A percentile compares a stretch with the other conserved stretches of the same genome.
These are phyloP conservation scores for Cenchrus fungigraminus DNA, from an alignment of 176 grass and related monocot genomes.

Conservation along the genomic window DNA sequence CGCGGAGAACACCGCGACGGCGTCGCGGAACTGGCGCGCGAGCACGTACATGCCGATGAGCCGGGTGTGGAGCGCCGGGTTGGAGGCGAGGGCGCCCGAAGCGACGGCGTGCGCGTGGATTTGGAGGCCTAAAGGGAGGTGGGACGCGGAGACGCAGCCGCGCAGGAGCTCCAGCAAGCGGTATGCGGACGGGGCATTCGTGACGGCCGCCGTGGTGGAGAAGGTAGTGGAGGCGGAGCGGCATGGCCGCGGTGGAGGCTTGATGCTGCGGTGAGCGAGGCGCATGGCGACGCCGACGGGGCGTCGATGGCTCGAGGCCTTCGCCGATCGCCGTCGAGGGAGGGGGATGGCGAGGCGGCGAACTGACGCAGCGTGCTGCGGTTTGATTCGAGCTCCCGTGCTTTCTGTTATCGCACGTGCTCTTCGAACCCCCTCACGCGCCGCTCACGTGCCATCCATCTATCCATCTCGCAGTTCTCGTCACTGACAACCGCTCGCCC, in stretches of 20 bases:
- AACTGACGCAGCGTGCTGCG: background rate
- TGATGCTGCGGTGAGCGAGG: background rate
- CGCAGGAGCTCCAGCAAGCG: slow-evolving; percentile 56
- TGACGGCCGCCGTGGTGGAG: background rate
- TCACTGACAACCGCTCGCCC: slow-evolving; percentile 36
- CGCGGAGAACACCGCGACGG: slow-evolving; percentile 63
- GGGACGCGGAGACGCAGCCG: slow-evolving; percentile 48
- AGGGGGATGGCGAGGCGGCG: background rate
- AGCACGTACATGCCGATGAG: slow-evolving; percentile 80
- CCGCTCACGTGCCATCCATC: slow-evolving; percentile 50
- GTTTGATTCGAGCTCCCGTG: background rate
- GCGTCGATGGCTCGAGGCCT: background rate
- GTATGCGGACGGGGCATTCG: background rate
- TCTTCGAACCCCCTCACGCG: slow-evolving; percentile 1
- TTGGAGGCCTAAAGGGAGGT: slow-evolving; percentile 62
- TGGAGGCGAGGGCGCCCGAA: slow-evolving; percentile 29
- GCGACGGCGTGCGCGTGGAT: slow-evolving; percentile 67
- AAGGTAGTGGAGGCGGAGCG: background rate
- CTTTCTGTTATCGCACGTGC: background rate
- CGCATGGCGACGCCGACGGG: slow-evolving; percentile 35
- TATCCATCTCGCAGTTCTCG: slow-evolving; percentile 34
- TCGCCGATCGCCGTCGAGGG: background rate
- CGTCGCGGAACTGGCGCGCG: slow-evolving; percentile 65
- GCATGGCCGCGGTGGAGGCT: background rate
- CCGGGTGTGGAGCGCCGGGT: slow-evolving; percentile 40